phyloP scores from a whole-genome alignment of 2,329 filamentous ascomycete genomes.

The Didymellaceae sp. region DNA sequence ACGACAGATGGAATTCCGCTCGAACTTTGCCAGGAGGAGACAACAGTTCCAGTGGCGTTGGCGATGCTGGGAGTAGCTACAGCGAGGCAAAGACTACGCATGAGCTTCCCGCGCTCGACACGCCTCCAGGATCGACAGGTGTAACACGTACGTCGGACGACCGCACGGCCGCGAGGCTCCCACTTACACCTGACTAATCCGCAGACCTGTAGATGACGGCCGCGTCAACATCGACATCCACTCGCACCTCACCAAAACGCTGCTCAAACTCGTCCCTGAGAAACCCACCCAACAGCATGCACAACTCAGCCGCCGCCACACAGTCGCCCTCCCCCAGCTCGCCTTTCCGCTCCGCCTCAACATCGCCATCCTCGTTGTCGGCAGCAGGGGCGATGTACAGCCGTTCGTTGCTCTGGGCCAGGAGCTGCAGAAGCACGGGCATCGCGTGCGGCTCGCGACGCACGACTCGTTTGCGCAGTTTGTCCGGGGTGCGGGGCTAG shows the following conservation, averaged over 20 bases:
- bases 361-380: slow-evolving; percentile 63
- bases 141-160: slow-evolving; percentile 18
- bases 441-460: slow-evolving; percentile 36
- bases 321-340: slow-evolving; percentile 1
- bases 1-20: neutral
- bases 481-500: slow-evolving; percentile 25
- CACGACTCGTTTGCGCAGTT: slow-evolving; percentile 24
- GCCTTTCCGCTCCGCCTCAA: slow-evolving; percentile 47
- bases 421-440: slow-evolving; percentile 48
- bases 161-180: too few relatives aligned
- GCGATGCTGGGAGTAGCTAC: too few relatives aligned
- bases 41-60: neutral
- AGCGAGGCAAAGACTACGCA: neutral
- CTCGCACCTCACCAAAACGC: slow-evolving; percentile 26
- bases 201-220: slow-evolving; percentile 26
- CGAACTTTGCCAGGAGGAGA: neutral
- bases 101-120: too few relatives aligned
- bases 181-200: neutral
- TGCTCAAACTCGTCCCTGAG: slow-evolving; percentile 28
- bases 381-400: slow-evolving; percentile 62
- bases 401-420: slow-evolving; percentile 65
- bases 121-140: slow-evolving; percentile 20
- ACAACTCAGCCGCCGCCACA: slow-evolving; percentile 14
- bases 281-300: slow-evolving; percentile 10
- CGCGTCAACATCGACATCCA: slow-evolving; percentile 36